Conservation (phyloP, 805 yeast species). For the Spathaspora boniae region DNA sequence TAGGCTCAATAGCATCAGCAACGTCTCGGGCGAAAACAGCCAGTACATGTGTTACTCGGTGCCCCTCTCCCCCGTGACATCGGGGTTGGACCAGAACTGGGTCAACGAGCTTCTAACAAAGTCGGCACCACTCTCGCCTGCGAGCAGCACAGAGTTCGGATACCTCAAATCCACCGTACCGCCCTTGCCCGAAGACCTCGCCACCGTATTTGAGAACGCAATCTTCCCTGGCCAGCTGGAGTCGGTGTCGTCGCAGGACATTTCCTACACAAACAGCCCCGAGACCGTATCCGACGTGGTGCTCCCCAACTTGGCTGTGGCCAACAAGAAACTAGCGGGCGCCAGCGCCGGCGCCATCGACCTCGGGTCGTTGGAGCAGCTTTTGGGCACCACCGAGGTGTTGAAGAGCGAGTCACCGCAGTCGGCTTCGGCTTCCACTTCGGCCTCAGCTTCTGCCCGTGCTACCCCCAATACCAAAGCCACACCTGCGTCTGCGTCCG, state of each 20-base stretch:
- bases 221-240: slow-evolving; percentile 4
- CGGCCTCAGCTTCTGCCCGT: slow-evolving; percentile 1
- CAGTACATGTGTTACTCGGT: slow-evolving; percentile 5
- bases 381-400: slow-evolving; percentile 28
- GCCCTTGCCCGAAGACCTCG: neutral
- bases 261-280: slow-evolving; percentile 13
- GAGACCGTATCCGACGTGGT: slow-evolving; percentile 6
- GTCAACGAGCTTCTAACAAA: slow-evolving; percentile 14
- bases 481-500: neutral
- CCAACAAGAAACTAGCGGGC: slow-evolving; percentile 14
- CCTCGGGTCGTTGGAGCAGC: slow-evolving; percentile 22
- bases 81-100: slow-evolving; percentile 18
- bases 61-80: slow-evolving; percentile 11
- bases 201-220: neutral
- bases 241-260: slow-evolving; percentile 3
- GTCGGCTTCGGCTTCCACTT: neutral
- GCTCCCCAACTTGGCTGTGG: slow-evolving; percentile 9
- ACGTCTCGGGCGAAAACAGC: neutral
- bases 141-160: slow-evolving; percentile 10
- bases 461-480: neutral
- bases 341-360: slow-evolving; percentile 14
- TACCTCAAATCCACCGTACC: slow-evolving; percentile 1
- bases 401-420: slow-evolving; percentile 16
- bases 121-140: slow-evolving; percentile 19
- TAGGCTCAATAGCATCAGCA: neutral